Evolutionary conservation across 306 rosid genomes (phyloP), one percentile per base, ranked within the genome.

Genomic region (Cicer yamashitae): DNA sequence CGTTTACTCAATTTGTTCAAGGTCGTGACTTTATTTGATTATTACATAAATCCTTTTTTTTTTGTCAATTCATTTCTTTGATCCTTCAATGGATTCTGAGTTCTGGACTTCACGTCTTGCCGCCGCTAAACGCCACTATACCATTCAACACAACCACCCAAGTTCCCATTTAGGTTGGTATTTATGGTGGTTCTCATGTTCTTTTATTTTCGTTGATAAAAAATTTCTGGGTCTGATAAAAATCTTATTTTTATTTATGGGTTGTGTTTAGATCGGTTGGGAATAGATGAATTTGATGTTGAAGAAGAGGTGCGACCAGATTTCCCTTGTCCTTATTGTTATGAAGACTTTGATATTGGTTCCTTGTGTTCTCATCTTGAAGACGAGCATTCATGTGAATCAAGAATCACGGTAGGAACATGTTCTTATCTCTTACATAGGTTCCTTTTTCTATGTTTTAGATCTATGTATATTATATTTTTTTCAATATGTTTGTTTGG

Each of bases 61-160:
- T 41, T 37, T 34, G 6, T 40, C 44, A 8, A 48, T 25, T 71
- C 63, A 44, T 30, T 18, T 74, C 67, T 83, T 76, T 71, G 81
- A 75, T 81, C 84, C 83, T 77, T 81, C 83, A 59, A 94, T 96
- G 98, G 98, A 94, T 79, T 83, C 98, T 80, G 98, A 96, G 69
- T 92, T 88, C 83, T 92, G 96, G 99, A 87, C 97, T 78, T 88
- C 99, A 30, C 96, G 98, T 61, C 92, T 92, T 65, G 96, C 96
- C 53, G 98, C 98, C 54, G 98, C 93, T 34, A 96, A 96, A 87
- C 93, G 98, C 74, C 99, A 94, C 50, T 89, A 87, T 54, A 51
- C 86, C 56, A 70, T 87, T 84, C 96, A 88, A 84, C 89, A 89
- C 20, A 90, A 88, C 53, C 90, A 90, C 38, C 99, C 78, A 79